Evolutionary conservation across 2,329 filamentous ascomycete species (phyloP).

Genomic region (Domatiomyces globalis): DNA sequence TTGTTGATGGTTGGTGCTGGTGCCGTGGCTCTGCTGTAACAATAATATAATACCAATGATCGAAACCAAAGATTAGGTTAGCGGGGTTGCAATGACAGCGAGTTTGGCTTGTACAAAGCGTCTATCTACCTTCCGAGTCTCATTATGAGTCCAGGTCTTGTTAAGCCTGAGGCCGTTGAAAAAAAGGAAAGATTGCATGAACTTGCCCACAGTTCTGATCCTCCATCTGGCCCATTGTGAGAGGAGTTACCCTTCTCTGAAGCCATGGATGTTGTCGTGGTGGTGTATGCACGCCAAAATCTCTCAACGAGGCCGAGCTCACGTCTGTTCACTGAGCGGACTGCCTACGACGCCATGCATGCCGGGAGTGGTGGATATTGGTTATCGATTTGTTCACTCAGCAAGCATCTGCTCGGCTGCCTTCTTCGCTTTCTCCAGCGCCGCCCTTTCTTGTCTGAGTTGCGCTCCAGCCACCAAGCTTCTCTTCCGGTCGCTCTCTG

Average conservation of each 20-base stretch:
- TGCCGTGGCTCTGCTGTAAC: not conserved
- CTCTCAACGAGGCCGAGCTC: too few relatives aligned
- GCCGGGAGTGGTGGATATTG: too few relatives aligned
- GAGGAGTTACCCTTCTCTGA: too few relatives aligned
- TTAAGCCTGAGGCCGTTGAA: too few relatives aligned
- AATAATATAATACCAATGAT: not conserved
- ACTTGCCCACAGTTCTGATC: too few relatives aligned
- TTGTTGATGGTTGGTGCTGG: not conserved
- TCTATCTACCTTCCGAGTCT: not conserved
- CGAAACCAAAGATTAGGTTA: not conserved
- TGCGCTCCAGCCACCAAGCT: conserved; percentile 28
- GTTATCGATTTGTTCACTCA: conserved; percentile 7
- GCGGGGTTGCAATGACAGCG: not conserved
- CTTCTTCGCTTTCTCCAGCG: conserved; percentile 31
- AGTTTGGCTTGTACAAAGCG: not conserved
- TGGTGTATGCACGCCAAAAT: too few relatives aligned
- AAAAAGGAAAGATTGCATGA: too few relatives aligned
- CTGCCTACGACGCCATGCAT: too few relatives aligned
- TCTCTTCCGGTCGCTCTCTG: conserved; percentile 27
- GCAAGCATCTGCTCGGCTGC: conserved; percentile 30
- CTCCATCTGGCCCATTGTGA: too few relatives aligned
- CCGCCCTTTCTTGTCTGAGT: conserved; percentile 32
- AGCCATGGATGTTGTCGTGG: too few relatives aligned
- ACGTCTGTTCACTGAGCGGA: too few relatives aligned
- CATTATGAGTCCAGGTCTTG: not conserved